phyloP scores from a whole-genome alignment of 352 stramenopile species.

The Aphanomyces stellatus region DNA sequence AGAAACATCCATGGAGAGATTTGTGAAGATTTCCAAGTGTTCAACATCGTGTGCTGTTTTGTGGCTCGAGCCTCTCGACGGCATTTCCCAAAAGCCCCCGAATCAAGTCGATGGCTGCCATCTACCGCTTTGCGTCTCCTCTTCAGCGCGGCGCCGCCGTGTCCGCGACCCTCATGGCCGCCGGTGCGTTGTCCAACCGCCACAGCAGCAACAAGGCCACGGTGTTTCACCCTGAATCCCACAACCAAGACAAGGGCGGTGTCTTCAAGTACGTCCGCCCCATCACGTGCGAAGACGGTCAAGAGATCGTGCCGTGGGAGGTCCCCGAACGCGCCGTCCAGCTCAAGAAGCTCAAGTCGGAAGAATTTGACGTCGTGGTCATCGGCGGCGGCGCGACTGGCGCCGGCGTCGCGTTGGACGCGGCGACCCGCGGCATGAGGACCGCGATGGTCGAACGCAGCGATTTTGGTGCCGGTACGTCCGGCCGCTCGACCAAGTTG shows the following conservation, averaged over 20 bases:
- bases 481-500: conserved; percentile 90
- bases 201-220: not conserved
- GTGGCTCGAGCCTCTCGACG: no score
- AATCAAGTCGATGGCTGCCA: not conserved
- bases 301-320: conserved; percentile 76
- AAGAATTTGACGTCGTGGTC: conserved; percentile 91
- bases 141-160: not conserved
- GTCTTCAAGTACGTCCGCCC: conserved; percentile 41
- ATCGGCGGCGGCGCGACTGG: conserved; percentile 90
- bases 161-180: not conserved
- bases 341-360: conserved; percentile 71
- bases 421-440: conserved; percentile 87
- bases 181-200: not conserved
- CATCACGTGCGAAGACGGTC: conserved; percentile 78
- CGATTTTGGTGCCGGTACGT: conserved; percentile 91
- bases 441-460: conserved; percentile 88
- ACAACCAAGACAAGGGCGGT: conserved; percentile 20
- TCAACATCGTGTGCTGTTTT: no score
- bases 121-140: not conserved
- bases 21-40: no score
- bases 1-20: not conserved
- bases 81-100: no score
- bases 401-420: conserved; percentile 86
- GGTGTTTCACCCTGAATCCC: conserved; percentile 12
- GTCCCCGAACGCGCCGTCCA: conserved; percentile 55